Evolutionary conservation across 169 alveolate species (phyloP).

Genomic region (Eimeria sp.): DNA sequence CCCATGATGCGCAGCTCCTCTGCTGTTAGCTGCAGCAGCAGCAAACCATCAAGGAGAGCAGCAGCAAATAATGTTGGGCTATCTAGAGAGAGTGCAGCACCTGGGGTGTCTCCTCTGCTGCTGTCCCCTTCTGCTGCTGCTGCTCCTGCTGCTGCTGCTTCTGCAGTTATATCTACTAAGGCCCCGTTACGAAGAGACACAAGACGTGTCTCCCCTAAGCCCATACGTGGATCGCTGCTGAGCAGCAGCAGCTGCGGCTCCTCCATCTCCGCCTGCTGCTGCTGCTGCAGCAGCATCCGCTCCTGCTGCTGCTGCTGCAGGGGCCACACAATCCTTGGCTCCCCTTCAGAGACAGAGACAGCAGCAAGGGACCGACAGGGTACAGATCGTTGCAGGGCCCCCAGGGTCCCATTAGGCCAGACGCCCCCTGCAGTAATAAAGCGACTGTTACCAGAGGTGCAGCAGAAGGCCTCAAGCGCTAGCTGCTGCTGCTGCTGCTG

Average conservation of each 20-base stretch:
- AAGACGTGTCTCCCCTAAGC: constrained; percentile 26
- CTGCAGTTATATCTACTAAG: neutral
- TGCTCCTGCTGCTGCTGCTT: constrained; percentile 26
- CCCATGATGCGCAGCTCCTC: constrained; percentile 74
- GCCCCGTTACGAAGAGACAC: neutral
- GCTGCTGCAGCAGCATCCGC: neutral
- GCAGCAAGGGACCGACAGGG: constrained; percentile 23
- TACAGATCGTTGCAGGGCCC: constrained; percentile 53
- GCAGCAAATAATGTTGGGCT: constrained; percentile 42
- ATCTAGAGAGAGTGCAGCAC: constrained; percentile 29
- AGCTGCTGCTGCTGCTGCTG: constrained; percentile 50
- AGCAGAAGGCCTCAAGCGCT: constrained; percentile 19
- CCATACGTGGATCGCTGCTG: constrained; percentile 64
- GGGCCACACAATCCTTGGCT: constrained; percentile 14
- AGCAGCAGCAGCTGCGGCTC: constrained; percentile 31
- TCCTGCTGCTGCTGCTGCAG: constrained; percentile 55
- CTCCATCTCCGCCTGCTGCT: constrained; percentile 15
- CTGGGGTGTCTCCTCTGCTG: neutral
- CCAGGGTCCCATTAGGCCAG: constrained; percentile 54
- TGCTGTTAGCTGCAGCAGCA: constrained; percentile 62
- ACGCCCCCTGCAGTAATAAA: constrained; percentile 25
- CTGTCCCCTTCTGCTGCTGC: neutral
- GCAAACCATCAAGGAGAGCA: constrained; percentile 43
- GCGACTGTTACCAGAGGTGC: constrained; percentile 19
- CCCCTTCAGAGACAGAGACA: neutral